Evolutionary conservation across 2,329 filamentous ascomycete genomes (phyloP), one percentile per base, ranked within the genome.

Genomic region (Tolypocladium endophyticum): DNA sequence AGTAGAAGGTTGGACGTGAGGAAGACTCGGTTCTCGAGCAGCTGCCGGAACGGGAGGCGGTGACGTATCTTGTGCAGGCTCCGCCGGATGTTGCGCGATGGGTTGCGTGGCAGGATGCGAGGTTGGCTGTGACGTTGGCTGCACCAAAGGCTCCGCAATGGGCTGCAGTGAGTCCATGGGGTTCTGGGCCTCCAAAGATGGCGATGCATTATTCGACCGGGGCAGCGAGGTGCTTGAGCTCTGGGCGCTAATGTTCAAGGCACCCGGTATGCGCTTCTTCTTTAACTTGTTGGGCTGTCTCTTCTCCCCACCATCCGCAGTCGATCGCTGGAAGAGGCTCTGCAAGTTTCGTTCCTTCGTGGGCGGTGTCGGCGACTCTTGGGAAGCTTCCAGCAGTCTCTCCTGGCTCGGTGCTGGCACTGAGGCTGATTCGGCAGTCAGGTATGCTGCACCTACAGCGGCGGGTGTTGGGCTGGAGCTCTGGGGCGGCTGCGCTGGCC

Each of bases 221-320:
- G 76, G 71, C 20, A 96, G 77, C 9, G 92, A 97, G 20, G 89
- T 84, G 8, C 84, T 88, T 20, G 94, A 97, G 69, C 92, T 97
- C 64, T 96, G 92, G 0, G 93, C 92, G 70, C 93, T 97, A 25
- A 87, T 87, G 66, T 91, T 92, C 28, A 88, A 76, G 68, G 89
- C 90, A 50, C 86, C 87, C 0, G 89, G 87, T 59, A 89, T 78
- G 63, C 87, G 81, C 73, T 90, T 96, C 79, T 97, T 97, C 72
- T 88, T 89, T 57, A 99, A 77, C 73, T 97, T 96, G 69, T 96
- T 97, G 0, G 92, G 90, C 70, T 87, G 88, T 54, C 89, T 84
- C 66, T 82, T 86, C 63, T 87, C 87, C 43, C 77, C 81, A 23
- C 77, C 81, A 28, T 75, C 73, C 0, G 81, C 80, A 1, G 87